phyloP scores from a whole-genome alignment of 352 stramenopile species.

The Globisporangium mamillatum region DNA sequence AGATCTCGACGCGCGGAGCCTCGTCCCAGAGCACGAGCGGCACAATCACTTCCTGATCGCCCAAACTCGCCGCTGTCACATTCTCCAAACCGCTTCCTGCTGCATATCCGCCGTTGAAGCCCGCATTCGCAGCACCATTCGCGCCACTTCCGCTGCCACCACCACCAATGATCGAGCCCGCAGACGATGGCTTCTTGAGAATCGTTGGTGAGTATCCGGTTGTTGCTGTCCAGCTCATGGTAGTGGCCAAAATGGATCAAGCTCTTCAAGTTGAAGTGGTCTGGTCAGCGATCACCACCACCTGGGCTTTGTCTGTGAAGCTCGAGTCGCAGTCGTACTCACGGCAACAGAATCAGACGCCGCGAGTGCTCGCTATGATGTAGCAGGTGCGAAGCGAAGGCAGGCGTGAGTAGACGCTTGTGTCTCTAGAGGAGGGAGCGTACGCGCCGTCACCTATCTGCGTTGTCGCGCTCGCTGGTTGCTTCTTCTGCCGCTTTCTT shows the following conservation, averaged over 20 bases:
- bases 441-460: neutral
- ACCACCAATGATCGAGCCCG: constrained; percentile 7
- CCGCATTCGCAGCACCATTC: neutral
- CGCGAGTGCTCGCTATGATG: neutral
- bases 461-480: neutral
- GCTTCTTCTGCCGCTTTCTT: constrained; percentile 4
- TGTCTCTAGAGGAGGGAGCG: neutral
- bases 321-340: neutral
- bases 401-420: neutral
- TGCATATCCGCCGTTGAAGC: neutral
- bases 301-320: neutral
- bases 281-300: neutral
- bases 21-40: constrained; percentile 72
- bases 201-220: constrained; percentile 23
- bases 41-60: constrained; percentile 44
- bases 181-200: constrained; percentile 21
- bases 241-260: neutral
- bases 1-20: constrained; percentile 45
- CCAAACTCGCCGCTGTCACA: neutral
- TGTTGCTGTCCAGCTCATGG: constrained; percentile 29
- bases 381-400: neutral
- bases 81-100: constrained; percentile 4
- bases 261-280: constrained; percentile 18
- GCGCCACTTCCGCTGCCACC: neutral
- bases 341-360: neutral